Evolutionary conservation across 768 basidiomycete genomes (phyloP), one percentile per base, ranked within the genome.

Genomic region (Dictyophora rubrovolvata): DNA sequence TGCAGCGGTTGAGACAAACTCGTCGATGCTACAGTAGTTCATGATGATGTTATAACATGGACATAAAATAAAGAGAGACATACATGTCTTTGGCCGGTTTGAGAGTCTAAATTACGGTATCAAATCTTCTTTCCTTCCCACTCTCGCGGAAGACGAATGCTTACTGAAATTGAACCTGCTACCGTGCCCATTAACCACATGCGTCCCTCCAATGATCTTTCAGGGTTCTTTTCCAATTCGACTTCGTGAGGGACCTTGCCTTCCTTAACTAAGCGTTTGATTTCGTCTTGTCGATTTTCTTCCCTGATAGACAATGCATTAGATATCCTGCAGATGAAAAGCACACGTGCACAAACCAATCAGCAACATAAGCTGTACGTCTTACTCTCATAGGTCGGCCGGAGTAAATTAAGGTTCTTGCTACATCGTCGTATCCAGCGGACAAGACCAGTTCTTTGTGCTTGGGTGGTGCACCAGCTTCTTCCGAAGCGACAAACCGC

Each of bases 41-140:
- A 6, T 55, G 53, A 64, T 8, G 50, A 21, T 28, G 49, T 23
- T 9, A 21, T 48, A 21, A 20, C 2, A 20, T 22, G 20, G n/a
- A 21, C 21, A 21, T 48, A 21, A 20, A 21, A 20, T 22, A 21
- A n/a, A 21, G 28, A 7, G 28, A 28, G 28, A 28, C 84, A 69
- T 64, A 88, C 87, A 94, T 94, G 60, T 81, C 80, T 69, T 85
- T 87, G 5, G 92, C 93, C 1, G 90, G 85, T 67, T 89, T 86
- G 67, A 94, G 82, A 48, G 91, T 87, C 81, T 83, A 55, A 9
- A 47, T 53, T 16, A 33, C 23, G 33, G 20, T 33, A 51, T 64
- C 22, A 64, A 60, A 35, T 56, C 34, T 53, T 16, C 28, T 28
- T 28, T 28, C 28, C 28, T 28, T 7, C 28, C 28, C 2, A 20